phyloP scores from a whole-genome alignment of 176 grass and related monocot genomes.

The Phragmites australis region DNA sequence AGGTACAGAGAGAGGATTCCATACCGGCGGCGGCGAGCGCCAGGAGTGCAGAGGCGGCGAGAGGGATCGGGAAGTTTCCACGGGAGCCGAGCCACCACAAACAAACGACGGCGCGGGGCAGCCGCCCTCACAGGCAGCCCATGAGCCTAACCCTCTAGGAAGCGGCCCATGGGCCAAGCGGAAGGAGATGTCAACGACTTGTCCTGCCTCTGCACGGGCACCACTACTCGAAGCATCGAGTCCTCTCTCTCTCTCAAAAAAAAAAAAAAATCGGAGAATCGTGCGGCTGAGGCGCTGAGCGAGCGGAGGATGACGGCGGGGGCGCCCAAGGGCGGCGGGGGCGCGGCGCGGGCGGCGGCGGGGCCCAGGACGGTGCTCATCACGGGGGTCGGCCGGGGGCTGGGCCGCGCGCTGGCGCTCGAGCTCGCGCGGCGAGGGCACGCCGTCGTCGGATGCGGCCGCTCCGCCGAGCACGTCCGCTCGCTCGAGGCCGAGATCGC shows the following conservation, averaged over 20 bases:
- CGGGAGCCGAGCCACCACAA: not conserved
- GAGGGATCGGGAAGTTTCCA: slow-evolving; percentile 29
- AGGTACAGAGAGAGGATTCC: not conserved
- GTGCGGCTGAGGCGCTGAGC: not conserved
- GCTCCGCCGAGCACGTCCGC: slow-evolving; percentile 72
- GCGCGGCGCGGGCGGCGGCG: slow-evolving; percentile 42
- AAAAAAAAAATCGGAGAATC: not conserved
- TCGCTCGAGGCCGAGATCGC: slow-evolving; percentile 70
- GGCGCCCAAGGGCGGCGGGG: slow-evolving; percentile 37
- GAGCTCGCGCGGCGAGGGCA: slow-evolving; percentile 80
- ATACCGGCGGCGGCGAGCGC: slow-evolving; percentile 29
- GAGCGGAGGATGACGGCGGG: slow-evolving; percentile 37
- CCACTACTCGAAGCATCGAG: not conserved
- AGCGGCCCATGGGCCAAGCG: not conserved
- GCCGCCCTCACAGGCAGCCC: too few species aligned
- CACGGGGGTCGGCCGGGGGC: slow-evolving; percentile 84
- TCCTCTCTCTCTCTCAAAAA: too few species aligned
- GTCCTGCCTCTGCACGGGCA: too few species aligned
- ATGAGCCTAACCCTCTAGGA: not conserved
- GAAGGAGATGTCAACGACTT: not conserved
- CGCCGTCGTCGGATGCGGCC: slow-evolving; percentile 73
- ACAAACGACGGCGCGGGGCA: slow-evolving; percentile 3
- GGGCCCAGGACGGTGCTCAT: slow-evolving; percentile 74
- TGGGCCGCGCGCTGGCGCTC: slow-evolving; percentile 75
- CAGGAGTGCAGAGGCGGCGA: slow-evolving; percentile 24